Base-by-base conservation (phyloP, 1,139 yeast genomes). In the Saccharomyces hybrid region DNA sequence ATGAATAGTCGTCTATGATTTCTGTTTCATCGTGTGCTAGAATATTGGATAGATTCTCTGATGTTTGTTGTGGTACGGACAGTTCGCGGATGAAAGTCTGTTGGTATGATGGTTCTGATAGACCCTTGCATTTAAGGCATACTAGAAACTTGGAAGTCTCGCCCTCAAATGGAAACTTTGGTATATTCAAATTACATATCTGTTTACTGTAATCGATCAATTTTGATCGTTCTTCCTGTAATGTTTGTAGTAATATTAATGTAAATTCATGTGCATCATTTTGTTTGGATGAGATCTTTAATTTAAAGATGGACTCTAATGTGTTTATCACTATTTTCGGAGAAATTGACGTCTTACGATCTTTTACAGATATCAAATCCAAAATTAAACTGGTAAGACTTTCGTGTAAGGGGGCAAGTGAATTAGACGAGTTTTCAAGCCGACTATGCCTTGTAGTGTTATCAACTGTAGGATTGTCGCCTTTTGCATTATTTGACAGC, bases 211-310 rank as follows among this genome's bases (percentile, higher is more conserved):
- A 71, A 11, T 74, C 66, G 61, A 38, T 25, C 20, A 38, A 16
- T 4, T 20, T 38, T 11, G 44, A 20, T 7, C 81, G 77, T 66
- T 91, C 97, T 56, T 77, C 79, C 55, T 86, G 85, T 54, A 91
- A 73, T 0, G 95, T 85, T 64, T 91, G 96, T 48, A 90, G 73
- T 41, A 91, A 77, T 54, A 88, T 70, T 65, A 88, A 96, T 32
- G 93, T 79, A 58, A 93, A 76, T 65, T 93, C 99, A 62, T 93
- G 98, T 0, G 98, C 96, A 72, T 91, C 98, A 63, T 91, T 96
- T 70, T 93, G 99, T 47, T 82, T 81, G 34, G 90, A 74, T 1
- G 96, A 84, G 32, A 93, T 84, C 61, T 81, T 82, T 5, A 91
- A 84, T 56, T 83, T 79, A 71, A 85, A 87, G n/a, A 87, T 84